phyloP scores from a whole-genome alignment of 306 rosid species.

The Pterocarpus santalinus region DNA sequence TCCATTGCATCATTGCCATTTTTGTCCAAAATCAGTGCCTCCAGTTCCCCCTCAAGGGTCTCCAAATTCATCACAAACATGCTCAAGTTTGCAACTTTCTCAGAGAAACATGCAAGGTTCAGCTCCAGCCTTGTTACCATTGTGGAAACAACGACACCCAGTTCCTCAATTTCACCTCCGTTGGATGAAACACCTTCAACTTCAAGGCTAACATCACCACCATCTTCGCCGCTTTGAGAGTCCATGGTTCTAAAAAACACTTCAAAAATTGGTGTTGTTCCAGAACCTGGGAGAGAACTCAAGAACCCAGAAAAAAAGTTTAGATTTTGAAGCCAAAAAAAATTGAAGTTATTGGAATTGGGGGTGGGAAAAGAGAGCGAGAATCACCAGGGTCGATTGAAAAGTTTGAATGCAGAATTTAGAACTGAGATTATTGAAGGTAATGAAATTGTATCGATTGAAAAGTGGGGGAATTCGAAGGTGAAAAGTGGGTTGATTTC shows the following conservation, averaged over 20 bases:
- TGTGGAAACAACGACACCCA: constrained; percentile 45
- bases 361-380: neutral
- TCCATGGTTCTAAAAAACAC: constrained; percentile 48
- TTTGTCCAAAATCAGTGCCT: constrained; percentile 55
- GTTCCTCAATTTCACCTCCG: constrained; percentile 54
- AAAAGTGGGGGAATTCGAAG: constrained; percentile 30
- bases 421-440: neutral
- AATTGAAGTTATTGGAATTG: neutral
- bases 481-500: constrained; percentile 8
- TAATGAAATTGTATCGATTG: constrained; percentile 40
- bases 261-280: constrained; percentile 19
- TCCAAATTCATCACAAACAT: constrained; percentile 80
- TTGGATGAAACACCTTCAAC: constrained; percentile 42
- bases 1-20: constrained; percentile 28
- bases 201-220: constrained; percentile 23
- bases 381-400: neutral
- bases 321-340: neutral
- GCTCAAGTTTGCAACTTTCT: constrained; percentile 75
- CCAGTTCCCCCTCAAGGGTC: constrained; percentile 70
- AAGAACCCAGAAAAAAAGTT: constrained; percentile 16
- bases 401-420: constrained; percentile 16
- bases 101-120: constrained; percentile 69
- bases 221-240: constrained; percentile 45
- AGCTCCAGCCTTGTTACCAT: constrained; percentile 59
- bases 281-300: constrained; percentile 24